Base-by-base conservation (phyloP, 768 basidiomycete species). In the Lactifluus piperatus region DNA sequence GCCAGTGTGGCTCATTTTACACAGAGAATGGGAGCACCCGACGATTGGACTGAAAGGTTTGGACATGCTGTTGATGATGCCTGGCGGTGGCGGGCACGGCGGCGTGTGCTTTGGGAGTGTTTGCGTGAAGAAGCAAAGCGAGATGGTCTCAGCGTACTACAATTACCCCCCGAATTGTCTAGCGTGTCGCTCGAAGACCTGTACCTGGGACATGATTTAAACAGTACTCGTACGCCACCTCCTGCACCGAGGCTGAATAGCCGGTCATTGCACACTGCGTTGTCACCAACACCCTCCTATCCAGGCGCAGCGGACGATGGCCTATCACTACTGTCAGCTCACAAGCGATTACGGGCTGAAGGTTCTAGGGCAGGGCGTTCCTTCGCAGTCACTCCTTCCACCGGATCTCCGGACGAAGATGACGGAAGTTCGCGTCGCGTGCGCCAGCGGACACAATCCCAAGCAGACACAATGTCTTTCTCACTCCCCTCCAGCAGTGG, bases 71-170 rank as follows among this genome's bases (percentile, higher is more conserved):
- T 44, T 18, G 61, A 57, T 8, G 56, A 57, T 16, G 61, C 62
- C n/a, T 53, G 51, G 46, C 43, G 56, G 24, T 57, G 56, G 62
- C 63, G 63, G 30, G 56, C 56, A 20, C 52, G 61, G 24, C 63
- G 63, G 46, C 55, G 61, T 24, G 49, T 64, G 49, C 63, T 64
- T 54, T 64, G 62, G 56, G 62, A 64, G 26, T 27, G 55, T 18
- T 53, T 52, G 13, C 61, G 47, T 14, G 61, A 57, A 34, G 63
- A 64, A 48, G 63, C 49, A 51, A 41, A 63, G 34, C 56, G 16
- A n/a, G 62, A 64, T 44, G 56, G 56, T 36, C 48, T 62, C 3
- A 56, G 53, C 18, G 13, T 44, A 13, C 36, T 63, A 20, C 36
- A 51, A 16, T 32, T 64, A 20, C 63, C 63, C 7, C 34, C 29